Base-by-base conservation (phyloP, 768 basidiomycete genomes). In the Basidioascus undulatus region DNA sequence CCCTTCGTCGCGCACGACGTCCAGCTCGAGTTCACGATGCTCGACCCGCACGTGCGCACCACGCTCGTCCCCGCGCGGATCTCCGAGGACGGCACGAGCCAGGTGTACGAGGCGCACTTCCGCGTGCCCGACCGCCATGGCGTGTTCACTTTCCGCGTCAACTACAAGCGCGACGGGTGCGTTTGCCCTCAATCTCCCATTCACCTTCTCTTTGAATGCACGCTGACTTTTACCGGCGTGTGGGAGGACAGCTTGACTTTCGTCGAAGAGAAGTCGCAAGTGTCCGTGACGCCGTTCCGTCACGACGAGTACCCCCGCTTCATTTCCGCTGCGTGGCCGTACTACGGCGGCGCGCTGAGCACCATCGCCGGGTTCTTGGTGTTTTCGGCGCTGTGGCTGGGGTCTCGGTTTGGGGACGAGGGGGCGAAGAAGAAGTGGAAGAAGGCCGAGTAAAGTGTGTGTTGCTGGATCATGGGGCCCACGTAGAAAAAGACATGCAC, bases 1-100 rank as follows among this genome's bases (percentile, higher is more conserved):
- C 75, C 82, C 0, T 74, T 73, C 55, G 69, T 66, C 25, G 57
- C 83, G 38, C 56, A 61, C 10, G 92, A 96, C 55, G 55, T 96
- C 23, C 89, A 94, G 51, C 65, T 96, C 38, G 87, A 89, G 51
- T 94, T 96, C 56, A 89, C 84, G 18, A 98, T 98, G 92, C 72
- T 98, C 31, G 92, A 98, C 57, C 92, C 92, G 1, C 86, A 92
- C 57, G 62, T 96, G 44, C 81, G 92, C 27, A 82, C 74, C 12
- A 61, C 76, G 6, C 66, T 98, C 9, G 69, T 72, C 8, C 40
- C 61, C 4, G 68, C 66, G 1, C 47, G 59, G 20, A 69, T 74
- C 3, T 76, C 76, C 19, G 64, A 67, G 49, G 40, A 44, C 6
- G 20, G 37, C 16, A 39, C 43, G 18, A 25, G 32, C n/a, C 34